Evolutionary conservation across 352 stramenopile species (phyloP).

Genomic region (Phytopythium mirpurense): DNA sequence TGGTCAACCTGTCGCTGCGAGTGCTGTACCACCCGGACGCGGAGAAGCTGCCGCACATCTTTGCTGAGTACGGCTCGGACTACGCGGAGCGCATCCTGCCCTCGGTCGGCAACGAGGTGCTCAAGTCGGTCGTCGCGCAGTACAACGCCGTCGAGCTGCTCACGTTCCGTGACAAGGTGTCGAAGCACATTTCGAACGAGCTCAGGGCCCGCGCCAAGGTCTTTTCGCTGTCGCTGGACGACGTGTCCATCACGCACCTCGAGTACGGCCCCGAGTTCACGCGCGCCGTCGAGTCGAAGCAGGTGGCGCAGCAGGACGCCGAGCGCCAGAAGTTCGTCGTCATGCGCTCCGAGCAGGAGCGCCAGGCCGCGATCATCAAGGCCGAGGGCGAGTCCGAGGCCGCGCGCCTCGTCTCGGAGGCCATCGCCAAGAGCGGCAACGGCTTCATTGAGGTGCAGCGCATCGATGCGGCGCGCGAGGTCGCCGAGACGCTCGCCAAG

Average conservation of each 20-base stretch:
- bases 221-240: constrained; percentile 98
- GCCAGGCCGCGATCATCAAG: constrained; percentile 88
- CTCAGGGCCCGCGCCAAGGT: constrained; percentile 95
- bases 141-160: constrained; percentile 99
- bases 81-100: constrained; percentile 99
- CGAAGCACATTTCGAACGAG: constrained; percentile 93
- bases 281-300: constrained; percentile 99
- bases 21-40: constrained; percentile 93
- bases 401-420: constrained; percentile 96
- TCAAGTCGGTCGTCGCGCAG: constrained; percentile 94
- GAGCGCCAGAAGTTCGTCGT: constrained; percentile 99
- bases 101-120: constrained; percentile 96
- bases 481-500: constrained; percentile 96
- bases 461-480: constrained; percentile 99
- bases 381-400: constrained; percentile 98
- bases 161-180: constrained; percentile 98
- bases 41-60: constrained; percentile 95
- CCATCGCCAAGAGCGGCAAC: constrained; percentile 95
- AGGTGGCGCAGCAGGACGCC: constrained; percentile 99
- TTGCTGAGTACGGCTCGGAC: constrained; percentile 95
- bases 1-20: constrained; percentile 99
- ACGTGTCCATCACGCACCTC: constrained; percentile 99
- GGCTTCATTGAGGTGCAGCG: constrained; percentile 99
- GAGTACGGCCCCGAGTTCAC: constrained; percentile 99
- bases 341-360: constrained; percentile 98